Percentiles rank a stretch among this genome's conserved stretches.
phyloP scores from a whole-genome alignment of 257 asterid species.

The Nicotiana tabacum region DNA sequence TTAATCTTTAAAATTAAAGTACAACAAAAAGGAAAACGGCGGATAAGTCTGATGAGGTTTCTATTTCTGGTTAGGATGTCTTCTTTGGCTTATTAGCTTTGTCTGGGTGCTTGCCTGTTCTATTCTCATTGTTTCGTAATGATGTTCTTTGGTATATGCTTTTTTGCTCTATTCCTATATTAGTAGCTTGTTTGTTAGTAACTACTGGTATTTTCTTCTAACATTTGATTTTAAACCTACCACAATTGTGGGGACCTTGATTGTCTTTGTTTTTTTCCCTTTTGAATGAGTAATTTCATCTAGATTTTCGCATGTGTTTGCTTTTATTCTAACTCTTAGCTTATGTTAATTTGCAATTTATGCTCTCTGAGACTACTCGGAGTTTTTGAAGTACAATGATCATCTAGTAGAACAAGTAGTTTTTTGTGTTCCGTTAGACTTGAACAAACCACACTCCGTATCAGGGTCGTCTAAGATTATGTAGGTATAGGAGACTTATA shows the following conservation, averaged over 20 bases:
- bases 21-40: neutral
- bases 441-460: too few relatives aligned
- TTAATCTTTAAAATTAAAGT: slow-evolving; percentile 7
- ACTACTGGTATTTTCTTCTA: neutral
- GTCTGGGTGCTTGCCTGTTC: slow-evolving; percentile 6
- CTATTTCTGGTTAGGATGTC: slow-evolving; percentile 1
- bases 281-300: neutral
- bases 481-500: neutral
- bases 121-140: slow-evolving; percentile 1
- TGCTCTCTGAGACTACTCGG: neutral
- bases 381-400: too few relatives aligned
- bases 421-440: neutral
- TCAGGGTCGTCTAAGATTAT: too few relatives aligned
- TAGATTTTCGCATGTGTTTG: neutral
- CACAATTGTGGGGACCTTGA: neutral
- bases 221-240: neutral
- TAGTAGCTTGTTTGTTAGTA: neutral
- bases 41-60: slow-evolving; percentile 7
- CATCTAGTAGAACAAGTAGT: neutral
- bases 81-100: slow-evolving; percentile 4
- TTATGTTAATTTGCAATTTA: neutral
- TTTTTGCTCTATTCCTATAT: slow-evolving; percentile 1
- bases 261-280: neutral
- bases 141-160: slow-evolving; percentile 6
- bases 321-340: neutral